Conservation (phyloP, 345 rosid genomes). For the Acer yangbiense region DNA sequence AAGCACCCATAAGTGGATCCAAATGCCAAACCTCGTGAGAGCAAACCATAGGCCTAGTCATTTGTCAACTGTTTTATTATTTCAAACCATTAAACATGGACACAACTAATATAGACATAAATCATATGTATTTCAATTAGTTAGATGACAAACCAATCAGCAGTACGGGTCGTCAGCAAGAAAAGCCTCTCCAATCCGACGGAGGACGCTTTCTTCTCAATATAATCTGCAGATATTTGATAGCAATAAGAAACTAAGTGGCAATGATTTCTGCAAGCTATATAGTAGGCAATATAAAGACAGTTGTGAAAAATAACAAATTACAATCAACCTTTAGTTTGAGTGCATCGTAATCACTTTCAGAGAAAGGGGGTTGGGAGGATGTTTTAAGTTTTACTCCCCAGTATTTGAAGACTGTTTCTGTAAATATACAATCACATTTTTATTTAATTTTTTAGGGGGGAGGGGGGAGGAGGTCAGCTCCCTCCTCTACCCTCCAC, state of each 20-base stretch:
- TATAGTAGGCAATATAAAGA: neutral
- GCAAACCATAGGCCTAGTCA: no score
- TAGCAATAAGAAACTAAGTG: no score
- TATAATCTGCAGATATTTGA: constrained; percentile 53
- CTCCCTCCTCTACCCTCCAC: no score
- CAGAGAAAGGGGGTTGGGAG: neutral
- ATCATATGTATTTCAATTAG: constrained; percentile 5
- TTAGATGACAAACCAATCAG: constrained; percentile 69
- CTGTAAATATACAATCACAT: neutral
- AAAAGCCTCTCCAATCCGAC: constrained; percentile 77
- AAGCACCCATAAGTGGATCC: no score
- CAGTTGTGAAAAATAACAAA: neutral
- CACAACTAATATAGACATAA: constrained; percentile 3
- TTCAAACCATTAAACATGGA: neutral
- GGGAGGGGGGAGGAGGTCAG: no score
- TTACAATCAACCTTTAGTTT: neutral
- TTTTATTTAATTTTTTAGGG: no score
- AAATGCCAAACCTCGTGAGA: no score
- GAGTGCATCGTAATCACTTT: neutral
- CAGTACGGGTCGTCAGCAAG: constrained; percentile 84
- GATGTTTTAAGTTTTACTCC: neutral
- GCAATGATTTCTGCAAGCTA: no score
- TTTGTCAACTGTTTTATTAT: neutral
- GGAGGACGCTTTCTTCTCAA: constrained; percentile 83
- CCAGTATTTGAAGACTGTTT: neutral